phyloP scores from a whole-genome alignment of 202 grass and related monocot species.

The Hordeum pubiflorum region DNA sequence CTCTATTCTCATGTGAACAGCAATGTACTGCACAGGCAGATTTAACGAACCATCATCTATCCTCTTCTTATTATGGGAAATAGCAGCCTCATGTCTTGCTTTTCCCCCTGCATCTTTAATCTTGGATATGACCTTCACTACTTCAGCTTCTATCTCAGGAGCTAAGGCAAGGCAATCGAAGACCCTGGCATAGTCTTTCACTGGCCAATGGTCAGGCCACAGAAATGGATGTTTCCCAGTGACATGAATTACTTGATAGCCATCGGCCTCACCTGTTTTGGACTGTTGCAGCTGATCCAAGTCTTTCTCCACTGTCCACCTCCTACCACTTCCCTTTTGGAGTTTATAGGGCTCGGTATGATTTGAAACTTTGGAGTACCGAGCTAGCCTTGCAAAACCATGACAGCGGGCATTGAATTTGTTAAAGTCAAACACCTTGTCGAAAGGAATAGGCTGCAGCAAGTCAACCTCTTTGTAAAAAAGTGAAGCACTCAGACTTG shows the following conservation, averaged over 20 bases:
- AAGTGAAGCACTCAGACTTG: conserved; percentile 82
- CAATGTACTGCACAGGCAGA: conserved; percentile 55
- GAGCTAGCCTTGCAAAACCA: conserved; percentile 70
- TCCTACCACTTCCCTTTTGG: conserved; percentile 83
- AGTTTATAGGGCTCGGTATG: conserved; percentile 42
- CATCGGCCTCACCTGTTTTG: conserved; percentile 29
- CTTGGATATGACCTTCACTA: conserved; percentile 78
- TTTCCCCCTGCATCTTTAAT: conserved; percentile 57
- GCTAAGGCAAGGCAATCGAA: conserved; percentile 75
- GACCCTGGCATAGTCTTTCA: conserved; percentile 66
- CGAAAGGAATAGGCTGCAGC: conserved; percentile 61
- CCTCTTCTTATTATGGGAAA: conserved; percentile 29
- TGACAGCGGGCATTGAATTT: conserved; percentile 74
- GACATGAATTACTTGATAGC: conserved; percentile 64
- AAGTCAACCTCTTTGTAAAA: conserved; percentile 97
- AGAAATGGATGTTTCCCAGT: conserved; percentile 83
- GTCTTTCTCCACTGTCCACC: conserved; percentile 88
- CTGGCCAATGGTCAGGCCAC: conserved; percentile 93
- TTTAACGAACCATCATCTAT: conserved; percentile 5
- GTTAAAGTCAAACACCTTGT: conserved; percentile 81
- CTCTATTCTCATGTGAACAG: conserved; percentile 96
- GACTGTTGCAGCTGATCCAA: conserved; percentile 64
- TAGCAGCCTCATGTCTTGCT: conserved; percentile 38
- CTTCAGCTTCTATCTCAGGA: conserved; percentile 80
- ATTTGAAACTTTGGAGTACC: conserved; percentile 71